A percentile compares a stretch with the other conserved stretches of the same genome.
phyloP scores from a whole-genome alignment of 331 rosid species.

The Stylosanthes scabra region DNA sequence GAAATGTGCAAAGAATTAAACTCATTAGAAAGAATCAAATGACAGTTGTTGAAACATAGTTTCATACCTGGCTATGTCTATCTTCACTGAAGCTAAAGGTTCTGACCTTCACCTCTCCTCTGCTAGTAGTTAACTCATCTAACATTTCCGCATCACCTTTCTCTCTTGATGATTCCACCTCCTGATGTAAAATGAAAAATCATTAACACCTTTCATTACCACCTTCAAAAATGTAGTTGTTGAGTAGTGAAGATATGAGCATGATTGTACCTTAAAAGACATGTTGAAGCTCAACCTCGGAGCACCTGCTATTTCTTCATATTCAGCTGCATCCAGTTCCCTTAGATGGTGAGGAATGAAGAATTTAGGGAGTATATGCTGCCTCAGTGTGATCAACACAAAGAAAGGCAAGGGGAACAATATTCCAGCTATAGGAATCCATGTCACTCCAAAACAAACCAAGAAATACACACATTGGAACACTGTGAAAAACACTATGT shows the following conservation, averaged over 20 bases:
- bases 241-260: no score
- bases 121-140: slow-evolving; percentile 73
- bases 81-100: slow-evolving; percentile 68
- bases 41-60: slow-evolving; percentile 4
- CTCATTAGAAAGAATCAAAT: not conserved
- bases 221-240: no score
- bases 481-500: slow-evolving; percentile 64
- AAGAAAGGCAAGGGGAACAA: slow-evolving; percentile 88
- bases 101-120: slow-evolving; percentile 88
- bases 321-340: slow-evolving; percentile 89
- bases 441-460: slow-evolving; percentile 85
- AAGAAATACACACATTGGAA: slow-evolving; percentile 76
- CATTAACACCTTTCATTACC: no score
- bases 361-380: slow-evolving; percentile 71
- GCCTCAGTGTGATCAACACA: slow-evolving; percentile 72
- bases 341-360: slow-evolving; percentile 59
- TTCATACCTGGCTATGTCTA: slow-evolving; percentile 57
- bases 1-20: not conserved
- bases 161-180: slow-evolving; percentile 47
- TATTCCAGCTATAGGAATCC: slow-evolving; percentile 96
- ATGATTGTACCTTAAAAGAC: slow-evolving; percentile 44
- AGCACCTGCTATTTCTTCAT: slow-evolving; percentile 71
- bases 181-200: slow-evolving; percentile 47
- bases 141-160: slow-evolving; percentile 72
- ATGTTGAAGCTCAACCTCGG: slow-evolving; percentile 43